Evolutionary conservation across 2,329 filamentous ascomycete genomes (phyloP), one percentile per base, ranked within the genome.

Genomic region (Colletotrichum nymphaeae): DNA sequence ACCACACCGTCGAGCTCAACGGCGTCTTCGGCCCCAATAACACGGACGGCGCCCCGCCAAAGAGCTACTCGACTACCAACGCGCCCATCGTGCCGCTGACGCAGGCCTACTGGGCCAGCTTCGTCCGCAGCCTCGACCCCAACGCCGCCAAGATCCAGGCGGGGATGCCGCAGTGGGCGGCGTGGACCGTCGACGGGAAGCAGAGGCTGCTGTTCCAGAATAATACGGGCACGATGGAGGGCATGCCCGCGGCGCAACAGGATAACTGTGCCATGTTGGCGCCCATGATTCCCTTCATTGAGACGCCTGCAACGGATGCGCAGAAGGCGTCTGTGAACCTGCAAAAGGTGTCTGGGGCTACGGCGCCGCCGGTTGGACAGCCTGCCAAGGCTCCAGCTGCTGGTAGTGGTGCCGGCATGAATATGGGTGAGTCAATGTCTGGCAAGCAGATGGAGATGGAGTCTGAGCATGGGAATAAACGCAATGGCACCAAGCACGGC

Each of bases 91-190:
- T 93, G 0, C 85, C 88, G 0, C 81, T 93, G 0, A 88, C 93
- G 28, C 92, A 94, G 79, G 88, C 86, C 0, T 95, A 95, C 81
- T 95, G 93, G 93, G 90, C 91, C 2, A 93, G 91, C 76, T 95
- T 95, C 78, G 90, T 95, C 73, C 83, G 88, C 32, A 86, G 85
- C 0, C 86, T 90, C 57, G 85, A 95, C 79, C 93, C 93, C 0
- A 95, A 95, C 16, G 66, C 65, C 28, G 81, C 86, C 67, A 84
- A 88, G 9, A 75, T 81, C 57, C 46, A 75, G 0, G 86, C 85
- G 0, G 83, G 83, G 57, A 88, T 89, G 9, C 80, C 80, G 64
- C 92, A 90, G 90, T 80, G 84, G 75, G 78, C 79, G 8, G 90
- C 86, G 79, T 77, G 76, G 70, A 65, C 70, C 14, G 79, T 73